phyloP scores from a whole-genome alignment of 192 early-diverging fungal genomes.

The Mortierella antarctica region DNA sequence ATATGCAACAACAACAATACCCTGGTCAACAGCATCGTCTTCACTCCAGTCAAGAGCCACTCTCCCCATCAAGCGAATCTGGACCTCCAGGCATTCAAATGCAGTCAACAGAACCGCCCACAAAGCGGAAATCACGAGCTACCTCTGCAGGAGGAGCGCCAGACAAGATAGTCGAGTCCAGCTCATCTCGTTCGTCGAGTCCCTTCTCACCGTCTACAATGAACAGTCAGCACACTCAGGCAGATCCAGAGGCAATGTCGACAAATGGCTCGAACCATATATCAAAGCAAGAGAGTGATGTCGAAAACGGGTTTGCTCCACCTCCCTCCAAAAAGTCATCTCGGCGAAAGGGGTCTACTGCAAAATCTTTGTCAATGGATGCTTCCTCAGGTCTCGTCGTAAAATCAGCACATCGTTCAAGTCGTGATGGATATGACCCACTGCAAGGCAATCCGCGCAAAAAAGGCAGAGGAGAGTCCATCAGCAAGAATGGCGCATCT shows the following conservation, averaged over 20 bases:
- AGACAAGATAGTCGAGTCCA: conserved; percentile 5
- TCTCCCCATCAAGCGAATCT: neutral
- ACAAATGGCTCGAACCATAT: too few relatives aligned
- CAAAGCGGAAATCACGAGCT: conserved; percentile 23
- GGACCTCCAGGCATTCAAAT: neutral
- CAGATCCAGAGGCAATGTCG: too few relatives aligned
- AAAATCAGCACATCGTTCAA: conserved; percentile 11
- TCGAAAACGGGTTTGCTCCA: too few relatives aligned
- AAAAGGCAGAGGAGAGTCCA: conserved; percentile 17
- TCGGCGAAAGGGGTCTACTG: conserved; percentile 31
- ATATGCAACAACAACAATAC: conserved; percentile 9
- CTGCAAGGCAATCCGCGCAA: neutral
- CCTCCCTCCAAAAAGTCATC: conserved; percentile 24
- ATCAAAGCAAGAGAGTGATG: too few relatives aligned
- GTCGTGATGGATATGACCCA: conserved; percentile 25
- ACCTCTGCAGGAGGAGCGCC: neutral
- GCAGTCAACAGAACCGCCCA: conserved; percentile 6
- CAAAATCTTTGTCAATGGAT: neutral
- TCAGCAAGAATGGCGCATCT: too few relatives aligned
- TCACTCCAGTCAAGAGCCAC: neutral
- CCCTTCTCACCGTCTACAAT: neutral
- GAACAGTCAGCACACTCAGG: too few relatives aligned
- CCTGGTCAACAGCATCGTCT: conserved; percentile 13
- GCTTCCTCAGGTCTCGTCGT: too few relatives aligned
- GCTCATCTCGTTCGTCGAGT: conserved; percentile 22